Evolutionary conservation across 1,284 basidiomycete genomes (phyloP), one percentile per base, ranked within the genome.

Genomic region (Rhodotorula sp.): DNA sequence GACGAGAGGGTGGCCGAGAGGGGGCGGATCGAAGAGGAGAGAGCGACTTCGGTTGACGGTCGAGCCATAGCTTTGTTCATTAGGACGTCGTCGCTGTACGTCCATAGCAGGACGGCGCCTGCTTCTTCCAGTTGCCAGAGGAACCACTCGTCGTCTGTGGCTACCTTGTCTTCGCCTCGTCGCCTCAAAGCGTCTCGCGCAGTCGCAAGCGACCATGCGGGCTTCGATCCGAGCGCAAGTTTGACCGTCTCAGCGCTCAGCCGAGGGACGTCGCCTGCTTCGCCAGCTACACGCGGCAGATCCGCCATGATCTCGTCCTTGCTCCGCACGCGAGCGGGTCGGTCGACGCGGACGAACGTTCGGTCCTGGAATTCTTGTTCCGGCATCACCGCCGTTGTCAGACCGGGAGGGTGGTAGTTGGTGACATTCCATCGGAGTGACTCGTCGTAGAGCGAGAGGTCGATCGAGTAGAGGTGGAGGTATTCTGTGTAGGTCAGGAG

Each of bases 21-120:
- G 2, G 83, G 81, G 22, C 79, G 79, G 63, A 84, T 75, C 7
- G 65, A 68, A 53, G 77, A 65, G 53, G 77, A 78, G 11, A 79
- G 80, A 28, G 76, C 79, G 59, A 81, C 80, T 70, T 83, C 79
- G n/a, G 73, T 75, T 1, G 79, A 74, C 2, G 83, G 81, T 7
- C 76, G 72, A 5, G 79, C 77, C 13, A 84, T 80, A 40, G 81
- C 79, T 73, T 85, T 83, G 26, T 83, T 84, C 75, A 76, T 68
- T 15, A 81, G 80, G 11, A 76, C 76, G 31, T 59, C 51, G 65
- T 66, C 63, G 59, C 28, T 30, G 31, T 46, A 47, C 2, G 51
- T 40, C 30, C 47, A 62, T 2, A 65, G 55, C 48, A 56, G 55
- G 9, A 46, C 60, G 15, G 34, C 64, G 1, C 50, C 64, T 2